Conservation (phyloP, 2,329 filamentous ascomycete genomes). For the Dothistroma septosporum region DNA sequence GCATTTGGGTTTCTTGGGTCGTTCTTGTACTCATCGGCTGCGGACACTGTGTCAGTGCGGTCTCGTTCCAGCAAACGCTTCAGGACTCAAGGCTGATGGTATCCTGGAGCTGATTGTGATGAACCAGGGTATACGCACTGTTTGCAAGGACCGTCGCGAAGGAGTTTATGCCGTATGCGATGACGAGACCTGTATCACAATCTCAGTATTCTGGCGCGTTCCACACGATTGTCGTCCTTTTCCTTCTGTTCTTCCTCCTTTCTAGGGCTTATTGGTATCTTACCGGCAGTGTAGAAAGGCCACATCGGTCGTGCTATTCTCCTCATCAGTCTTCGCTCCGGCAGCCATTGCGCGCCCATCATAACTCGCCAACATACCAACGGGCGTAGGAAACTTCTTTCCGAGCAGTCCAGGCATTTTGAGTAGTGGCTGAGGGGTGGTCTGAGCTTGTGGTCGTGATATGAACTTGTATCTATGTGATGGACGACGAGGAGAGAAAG, state of each 20-base stretch:
- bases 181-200: conserved; percentile 62
- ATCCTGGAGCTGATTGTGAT: neutral
- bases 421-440: conserved; percentile 9
- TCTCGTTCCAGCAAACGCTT: no score
- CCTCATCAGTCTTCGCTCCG: conserved; percentile 19
- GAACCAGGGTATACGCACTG: conserved; percentile 57
- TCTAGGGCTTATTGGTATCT: conserved; percentile 7
- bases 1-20: conserved; percentile 79
- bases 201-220: conserved; percentile 5
- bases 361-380: conserved; percentile 40
- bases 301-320: conserved; percentile 77
- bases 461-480: neutral
- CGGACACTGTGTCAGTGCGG: conserved; percentile 10
- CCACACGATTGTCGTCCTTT: neutral
- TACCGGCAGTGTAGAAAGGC: conserved; percentile 95
- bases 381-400: conserved; percentile 49
- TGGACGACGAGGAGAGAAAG: neutral
- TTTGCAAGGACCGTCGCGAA: conserved; percentile 71
- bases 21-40: conserved; percentile 94
- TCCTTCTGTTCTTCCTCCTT: neutral
- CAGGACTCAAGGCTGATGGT: no score
- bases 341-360: conserved; percentile 7
- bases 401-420: conserved; percentile 41
- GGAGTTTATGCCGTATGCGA: conserved; percentile 89
- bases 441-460: no score